Evolutionary conservation across 768 basidiomycete species (phyloP), one percentile per base, ranked within the genome.

Genomic region (Leccinum variicolor): DNA sequence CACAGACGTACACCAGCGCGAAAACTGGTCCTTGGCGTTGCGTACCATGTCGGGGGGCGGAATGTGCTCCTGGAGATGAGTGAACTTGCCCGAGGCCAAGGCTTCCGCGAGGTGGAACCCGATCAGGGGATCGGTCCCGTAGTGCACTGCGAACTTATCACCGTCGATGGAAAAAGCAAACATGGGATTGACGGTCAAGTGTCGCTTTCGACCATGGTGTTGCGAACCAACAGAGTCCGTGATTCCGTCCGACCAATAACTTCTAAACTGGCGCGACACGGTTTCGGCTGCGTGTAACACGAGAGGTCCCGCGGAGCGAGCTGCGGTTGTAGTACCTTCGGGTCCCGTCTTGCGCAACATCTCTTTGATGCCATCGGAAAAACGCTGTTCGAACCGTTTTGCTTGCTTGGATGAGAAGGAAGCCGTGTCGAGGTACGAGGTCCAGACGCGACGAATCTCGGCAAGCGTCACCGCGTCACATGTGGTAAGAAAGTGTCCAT

Each of bases 21-120:
- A 59, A 54, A 71, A 71, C 50, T 70, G 71, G n/a, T 46, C 25
- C 34, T 56, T 61, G 59, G 62, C 68, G 10, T 61, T 23, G 25
- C 55, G 57, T 0, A 60, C 62, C 28, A 69, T 1, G 6, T 65
- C 59, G 3, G 45, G 50, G 5, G 52, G 31, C 3, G 49, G 52
- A 28, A 64, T 55, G 6, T 5, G 10, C 1, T 57, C 55, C 0
- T 23, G 36, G 17, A 28, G 48, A 10, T 15, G 26, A n/a, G 25
- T 45, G 13, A 56, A 63, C 31, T 49, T 57, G 2, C 57, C 60
- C 3, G 65, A 62, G 9, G 56, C 15, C 17, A 65, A 65, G 0
- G 56, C 57, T 34, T 72, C 70, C 1, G 70, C 72, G 17, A 70
- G 65, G 43, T 74, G 71, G 39, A 74, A 73, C 11, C 69, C 67